Evolutionary conservation across 1,284 basidiomycete genomes (phyloP).

Genomic region (Trametes polyzona): DNA sequence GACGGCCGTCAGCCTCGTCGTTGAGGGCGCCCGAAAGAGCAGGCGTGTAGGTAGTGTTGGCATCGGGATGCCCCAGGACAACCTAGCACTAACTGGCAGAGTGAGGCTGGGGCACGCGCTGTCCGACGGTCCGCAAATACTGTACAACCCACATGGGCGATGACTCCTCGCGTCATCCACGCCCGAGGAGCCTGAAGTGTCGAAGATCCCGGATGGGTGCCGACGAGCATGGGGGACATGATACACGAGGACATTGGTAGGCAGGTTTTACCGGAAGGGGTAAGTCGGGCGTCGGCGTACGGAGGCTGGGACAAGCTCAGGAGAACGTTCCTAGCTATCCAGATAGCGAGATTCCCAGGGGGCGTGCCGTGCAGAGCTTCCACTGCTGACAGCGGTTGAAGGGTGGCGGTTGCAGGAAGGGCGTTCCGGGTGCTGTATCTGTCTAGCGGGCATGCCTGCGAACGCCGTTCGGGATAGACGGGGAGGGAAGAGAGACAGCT

Average conservation of each 20-base stretch:
- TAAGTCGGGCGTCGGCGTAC: constrained; percentile 13
- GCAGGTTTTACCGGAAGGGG: constrained; percentile 13
- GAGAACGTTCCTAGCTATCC: neutral
- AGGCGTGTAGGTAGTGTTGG: neutral
- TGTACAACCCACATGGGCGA: neutral
- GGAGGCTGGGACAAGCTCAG: constrained; percentile 17
- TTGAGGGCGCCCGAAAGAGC: neutral
- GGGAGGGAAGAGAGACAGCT: constrained; percentile 3
- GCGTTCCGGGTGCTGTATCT: constrained; percentile 8
- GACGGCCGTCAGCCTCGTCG: neutral
- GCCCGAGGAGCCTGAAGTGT: neutral
- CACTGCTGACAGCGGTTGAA: constrained; percentile 3
- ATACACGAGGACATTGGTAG: constrained; percentile 21
- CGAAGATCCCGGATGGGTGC: neutral
- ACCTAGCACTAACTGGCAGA: too few relatives aligned
- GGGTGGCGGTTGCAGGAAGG: constrained; percentile 13
- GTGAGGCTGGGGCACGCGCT: neutral
- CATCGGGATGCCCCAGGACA: neutral
- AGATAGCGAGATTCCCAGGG: constrained; percentile 1
- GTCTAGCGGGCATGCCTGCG: neutral
- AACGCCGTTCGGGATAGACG: neutral
- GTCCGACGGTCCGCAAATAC: constrained; percentile 1
- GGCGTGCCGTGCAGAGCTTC: constrained; percentile 1
- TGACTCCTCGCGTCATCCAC: constrained; percentile 6
- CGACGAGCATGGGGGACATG: constrained; percentile 18